Percentiles rank a stretch among this genome's conserved stretches.
These are phyloP conservation scores for Talaromyces adpressus DNA, from an alignment of 495 filamentous ascomycete genomes.

Conservation along the genomic window DNA sequence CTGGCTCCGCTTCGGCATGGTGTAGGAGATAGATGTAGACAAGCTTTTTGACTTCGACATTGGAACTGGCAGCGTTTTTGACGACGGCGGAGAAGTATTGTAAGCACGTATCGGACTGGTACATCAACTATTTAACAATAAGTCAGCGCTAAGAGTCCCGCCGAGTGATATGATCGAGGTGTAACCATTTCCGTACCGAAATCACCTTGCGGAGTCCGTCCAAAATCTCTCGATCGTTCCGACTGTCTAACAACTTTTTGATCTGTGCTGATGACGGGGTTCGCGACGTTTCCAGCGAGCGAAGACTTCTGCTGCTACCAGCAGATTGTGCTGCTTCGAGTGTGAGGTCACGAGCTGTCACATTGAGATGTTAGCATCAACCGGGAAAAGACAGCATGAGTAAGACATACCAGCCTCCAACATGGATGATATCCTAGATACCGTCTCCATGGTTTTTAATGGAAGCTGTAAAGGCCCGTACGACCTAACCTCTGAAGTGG, in stretches of 20 bases:
- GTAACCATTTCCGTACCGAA: constrained; percentile 50
- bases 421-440: constrained; percentile 84
- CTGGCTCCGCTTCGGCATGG: constrained; percentile 91
- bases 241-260: constrained; percentile 90
- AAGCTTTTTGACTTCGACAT: constrained; percentile 90
- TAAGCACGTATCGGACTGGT: constrained; percentile 72
- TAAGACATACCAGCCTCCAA: constrained; percentile 73
- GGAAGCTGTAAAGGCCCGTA: not conserved
- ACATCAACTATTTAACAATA: constrained; percentile 67
- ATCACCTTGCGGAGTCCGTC: constrained; percentile 89
- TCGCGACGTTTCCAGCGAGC: constrained; percentile 33
- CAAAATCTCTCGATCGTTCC: constrained; percentile 85
- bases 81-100: constrained; percentile 90
- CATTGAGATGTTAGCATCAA: constrained; percentile 1
- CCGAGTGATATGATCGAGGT: no score
- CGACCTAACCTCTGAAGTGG: not conserved
- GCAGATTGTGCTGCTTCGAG: constrained; percentile 90
- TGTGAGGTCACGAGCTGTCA: constrained; percentile 84
- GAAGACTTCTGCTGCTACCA: constrained; percentile 34
- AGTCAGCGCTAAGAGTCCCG: not conserved
- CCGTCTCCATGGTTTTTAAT: constrained; percentile 73
- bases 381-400: not conserved
- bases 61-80: constrained; percentile 90
- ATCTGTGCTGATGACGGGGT: constrained; percentile 56
- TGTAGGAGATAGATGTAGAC: constrained; percentile 97